Conservation (phyloP, 768 basidiomycete genomes). For the Imleria badia region DNA sequence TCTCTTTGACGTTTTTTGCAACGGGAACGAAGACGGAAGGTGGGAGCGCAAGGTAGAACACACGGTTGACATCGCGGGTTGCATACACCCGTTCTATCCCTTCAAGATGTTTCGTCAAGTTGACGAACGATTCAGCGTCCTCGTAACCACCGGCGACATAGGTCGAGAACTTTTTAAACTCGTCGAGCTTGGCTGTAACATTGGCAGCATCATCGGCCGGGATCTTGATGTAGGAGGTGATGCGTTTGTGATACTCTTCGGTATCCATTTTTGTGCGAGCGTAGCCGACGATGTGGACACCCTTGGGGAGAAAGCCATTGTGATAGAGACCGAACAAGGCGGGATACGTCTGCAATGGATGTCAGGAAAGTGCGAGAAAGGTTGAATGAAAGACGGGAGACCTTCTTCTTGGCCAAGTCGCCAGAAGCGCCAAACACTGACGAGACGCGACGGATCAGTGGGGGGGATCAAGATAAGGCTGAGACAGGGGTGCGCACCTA, state of each 20-base stretch:
- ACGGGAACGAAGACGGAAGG: conserved; percentile 96
- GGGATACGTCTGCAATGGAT: conserved; percentile 74
- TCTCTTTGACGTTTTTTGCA: conserved; percentile 75
- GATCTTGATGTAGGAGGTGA: conserved; percentile 83
- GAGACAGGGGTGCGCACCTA: conserved; percentile 54
- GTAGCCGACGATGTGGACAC: conserved; percentile 91
- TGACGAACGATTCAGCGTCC: conserved; percentile 73
- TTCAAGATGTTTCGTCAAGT: conserved; percentile 72
- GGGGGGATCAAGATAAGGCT: conserved; percentile 6
- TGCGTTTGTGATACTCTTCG: conserved; percentile 81
- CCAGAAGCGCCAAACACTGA: conserved; percentile 94
- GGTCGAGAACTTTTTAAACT: conserved; percentile 78
- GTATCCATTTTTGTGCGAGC: conserved; percentile 93
- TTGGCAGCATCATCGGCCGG: conserved; percentile 58
- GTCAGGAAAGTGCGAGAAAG: conserved; percentile 40
- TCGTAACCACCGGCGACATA: conserved; percentile 93
- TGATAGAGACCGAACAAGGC: conserved; percentile 90
- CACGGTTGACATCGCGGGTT: conserved; percentile 66
- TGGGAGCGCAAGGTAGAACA: conserved; percentile 97
- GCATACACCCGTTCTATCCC: conserved; percentile 73
- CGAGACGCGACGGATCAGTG: conserved; percentile 10
- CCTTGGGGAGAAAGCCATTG: conserved; percentile 76
- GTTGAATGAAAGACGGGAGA: conserved; percentile 22
- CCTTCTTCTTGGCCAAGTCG: conserved; percentile 99
- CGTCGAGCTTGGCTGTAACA: conserved; percentile 63